Base-by-base conservation (phyloP, 2,329 filamentous ascomycete genomes). In the Zarea fungicola region DNA sequence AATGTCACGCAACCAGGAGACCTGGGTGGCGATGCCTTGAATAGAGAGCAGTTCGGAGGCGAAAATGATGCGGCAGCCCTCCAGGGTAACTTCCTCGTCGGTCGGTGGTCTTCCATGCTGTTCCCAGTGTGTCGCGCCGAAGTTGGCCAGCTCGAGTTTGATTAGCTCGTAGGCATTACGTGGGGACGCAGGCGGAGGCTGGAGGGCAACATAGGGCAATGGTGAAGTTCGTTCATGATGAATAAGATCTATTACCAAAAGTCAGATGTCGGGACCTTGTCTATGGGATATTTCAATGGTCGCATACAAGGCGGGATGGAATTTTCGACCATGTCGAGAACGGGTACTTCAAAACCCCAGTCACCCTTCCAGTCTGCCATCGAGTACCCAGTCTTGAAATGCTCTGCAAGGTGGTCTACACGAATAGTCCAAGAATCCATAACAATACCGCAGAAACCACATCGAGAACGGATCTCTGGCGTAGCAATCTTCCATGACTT, bases 361-460 rank as follows among this genome's bases (percentile, higher is more conserved):
- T 82, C 81, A 68, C 81, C 81, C 71, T 83, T 81, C 81, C 81
- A 85, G 63, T 84, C 78, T 54, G 76, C 78, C 81, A 85, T 85
- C 58, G 77, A 80, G 54, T 76, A 77, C 66, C 81, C 80, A 22
- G 73, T 77, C 65, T 83, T 84, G 70, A 84, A 85, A 63, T 84
- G 81, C 54, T 83, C 79, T n/a, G 81, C 81, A 32, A 84, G 65
- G 58, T 85, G 81, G 57, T 84, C 81, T 14, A 78, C 71, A 59
- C 81, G 71, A 48, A 75, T 70, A 9, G 72, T 74, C 81, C 81
- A 85, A 37, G 75, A 80, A 56, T 80, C 76, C 69, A 84, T 76
- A 13, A 80, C 69, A 49, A 78, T 73, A 42, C 77, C 77, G 57
- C 81, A 85, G 70, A 85, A 84, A 69, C 81, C 81, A 57, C 81